These are phyloP conservation scores for Fusarium coffeatum DNA, from an alignment of 2,329 filamentous ascomycete genomes.

Conservation along the genomic window DNA sequence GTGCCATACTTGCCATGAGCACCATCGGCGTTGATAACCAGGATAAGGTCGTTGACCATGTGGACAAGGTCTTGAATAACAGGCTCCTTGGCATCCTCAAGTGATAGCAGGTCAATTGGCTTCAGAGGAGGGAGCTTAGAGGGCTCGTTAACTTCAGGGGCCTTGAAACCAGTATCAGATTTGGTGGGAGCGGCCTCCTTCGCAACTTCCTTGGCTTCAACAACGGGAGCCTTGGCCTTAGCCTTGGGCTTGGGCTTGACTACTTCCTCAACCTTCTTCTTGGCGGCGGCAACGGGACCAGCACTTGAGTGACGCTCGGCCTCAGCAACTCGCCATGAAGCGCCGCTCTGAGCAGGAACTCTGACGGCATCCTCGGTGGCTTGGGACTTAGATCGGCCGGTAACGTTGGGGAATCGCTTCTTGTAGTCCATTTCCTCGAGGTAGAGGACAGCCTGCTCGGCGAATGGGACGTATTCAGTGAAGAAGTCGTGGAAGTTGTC, in stretches of 20 bases:
- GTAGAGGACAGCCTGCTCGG: conserved; percentile 93
- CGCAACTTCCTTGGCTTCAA: conserved; percentile 41
- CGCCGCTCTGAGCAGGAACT: conserved; percentile 86
- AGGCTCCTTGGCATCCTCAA: conserved; percentile 82
- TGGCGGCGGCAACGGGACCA: conserved; percentile 50
- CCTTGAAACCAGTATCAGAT: conserved; percentile 56
- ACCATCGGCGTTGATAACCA: conserved; percentile 89
- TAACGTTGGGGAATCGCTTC: conserved; percentile 76
- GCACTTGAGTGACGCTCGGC: conserved; percentile 71
- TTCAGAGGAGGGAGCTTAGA: conserved; percentile 72
- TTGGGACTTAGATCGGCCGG: conserved; percentile 59
- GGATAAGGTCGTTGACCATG: conserved; percentile 96
- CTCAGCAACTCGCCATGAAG: conserved; percentile 81
- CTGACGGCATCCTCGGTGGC: conserved; percentile 78
- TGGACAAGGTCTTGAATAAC: conserved; percentile 93
- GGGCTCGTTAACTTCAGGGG: conserved; percentile 74
- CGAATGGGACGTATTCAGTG: conserved; percentile 94
- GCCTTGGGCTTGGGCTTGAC: conserved; percentile 50
- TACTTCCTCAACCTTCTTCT: conserved; percentile 47
- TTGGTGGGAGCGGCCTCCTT: conserved; percentile 47
- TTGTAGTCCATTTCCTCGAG: conserved; percentile 95
- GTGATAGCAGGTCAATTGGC: conserved; percentile 81
- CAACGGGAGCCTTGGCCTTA: conserved; percentile 16
- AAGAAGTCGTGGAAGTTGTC: conserved; percentile 99
- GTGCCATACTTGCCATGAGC: conserved; percentile 80